These are phyloP conservation scores for Nakataea oryzae DNA, from an alignment of 2,329 filamentous ascomycete species.

Conservation along the genomic window DNA sequence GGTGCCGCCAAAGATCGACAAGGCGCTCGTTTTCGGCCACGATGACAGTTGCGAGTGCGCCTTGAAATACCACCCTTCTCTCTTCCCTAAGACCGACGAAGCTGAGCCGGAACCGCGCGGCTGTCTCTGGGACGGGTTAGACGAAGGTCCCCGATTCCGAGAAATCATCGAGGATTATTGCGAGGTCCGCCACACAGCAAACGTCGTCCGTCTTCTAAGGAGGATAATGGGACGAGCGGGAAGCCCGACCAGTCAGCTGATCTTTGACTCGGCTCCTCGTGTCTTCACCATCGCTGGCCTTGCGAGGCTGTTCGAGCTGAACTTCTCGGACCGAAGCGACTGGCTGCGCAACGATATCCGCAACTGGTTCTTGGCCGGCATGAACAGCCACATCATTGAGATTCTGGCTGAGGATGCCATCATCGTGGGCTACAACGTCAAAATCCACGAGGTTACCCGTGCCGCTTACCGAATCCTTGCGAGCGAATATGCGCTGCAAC, in stretches of 20 bases:
- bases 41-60: constrained; percentile 24
- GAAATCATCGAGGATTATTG: constrained; percentile 48
- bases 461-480: constrained; percentile 50
- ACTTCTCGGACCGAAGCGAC: constrained; percentile 12
- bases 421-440: constrained; percentile 39
- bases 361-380: constrained; percentile 45
- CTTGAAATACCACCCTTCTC: not conserved
- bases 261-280: constrained; percentile 54
- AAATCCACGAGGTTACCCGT: constrained; percentile 30
- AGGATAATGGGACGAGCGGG: constrained; percentile 26
- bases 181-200: constrained; percentile 48
- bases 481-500: constrained; percentile 46
- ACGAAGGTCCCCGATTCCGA: not conserved
- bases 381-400: constrained; percentile 51
- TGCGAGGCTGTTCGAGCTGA: constrained; percentile 47
- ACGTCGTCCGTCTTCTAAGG: constrained; percentile 52
- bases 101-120: too few species aligned
- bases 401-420: constrained; percentile 51
- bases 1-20: not conserved
- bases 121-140: not conserved
- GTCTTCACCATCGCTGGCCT: constrained; percentile 57
- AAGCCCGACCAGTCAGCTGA: constrained; percentile 34
- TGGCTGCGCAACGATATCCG: constrained; percentile 39
- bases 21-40: constrained; percentile 19
- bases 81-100: too few species aligned